Base-by-base conservation (phyloP, 495 filamentous ascomycete species). In the Physcia stellaris region DNA sequence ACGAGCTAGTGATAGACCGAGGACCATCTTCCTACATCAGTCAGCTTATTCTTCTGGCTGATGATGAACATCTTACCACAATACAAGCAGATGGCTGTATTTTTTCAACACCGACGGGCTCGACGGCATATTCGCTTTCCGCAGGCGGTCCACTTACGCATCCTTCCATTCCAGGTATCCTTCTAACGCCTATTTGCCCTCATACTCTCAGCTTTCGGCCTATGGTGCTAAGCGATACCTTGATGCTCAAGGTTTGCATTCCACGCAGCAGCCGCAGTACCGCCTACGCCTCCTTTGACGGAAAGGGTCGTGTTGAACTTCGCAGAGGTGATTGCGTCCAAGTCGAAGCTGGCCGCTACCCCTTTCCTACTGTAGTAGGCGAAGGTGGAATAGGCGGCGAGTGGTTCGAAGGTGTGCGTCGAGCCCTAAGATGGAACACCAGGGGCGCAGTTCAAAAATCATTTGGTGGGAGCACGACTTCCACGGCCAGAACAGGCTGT, bases 1-100 rank as follows among this genome's bases (percentile, higher is more conserved):
- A 96, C 60, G 90, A 98, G 61, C 73, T 98, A 16, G 87, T 98
- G 49, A 94, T 98, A 50, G 90, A 98, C 59, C 80, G 90, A 22
- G 90, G 90, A 36, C 88, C 90, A 45, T 90, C 83, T 28, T 81
- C 88, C n/a, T 95, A 95, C 54, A 85, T 92, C 29, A 90, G 84
- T n/a, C 86, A 87, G 55, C 68, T 93, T 24, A 92, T 96, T 62
- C 67, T 98, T 21, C 95, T 94, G 51, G 88, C 83, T 39, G 86
- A 96, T 52, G 79, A 93, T 55, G 79, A 87, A 59, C 75, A 93
- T 17, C 69, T 98, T 38, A 98, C 90, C 13, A 82, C 94, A 28
- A 78, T 98, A 37, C 86, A 93, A 64, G 90, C 90, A 17, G 90
- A 98, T 47, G 90, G 90, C 35, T 90, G 85, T 61, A 96, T 96